Evolutionary conservation across 768 basidiomycete genomes (phyloP).

Genomic region (Suillus plorans): DNA sequence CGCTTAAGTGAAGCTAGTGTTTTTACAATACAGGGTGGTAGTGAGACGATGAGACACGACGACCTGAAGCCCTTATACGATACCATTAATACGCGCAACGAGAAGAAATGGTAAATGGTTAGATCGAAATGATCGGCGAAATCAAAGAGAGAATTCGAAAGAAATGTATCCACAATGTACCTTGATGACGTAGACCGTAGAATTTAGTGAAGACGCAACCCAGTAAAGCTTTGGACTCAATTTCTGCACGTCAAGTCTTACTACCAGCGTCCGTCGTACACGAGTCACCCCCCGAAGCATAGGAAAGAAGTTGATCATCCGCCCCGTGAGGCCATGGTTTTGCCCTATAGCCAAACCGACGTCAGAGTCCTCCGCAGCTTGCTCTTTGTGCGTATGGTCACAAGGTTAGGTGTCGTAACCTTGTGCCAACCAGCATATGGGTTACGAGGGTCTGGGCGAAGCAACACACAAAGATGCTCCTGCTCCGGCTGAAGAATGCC

Average conservation of each 20-base stretch:
- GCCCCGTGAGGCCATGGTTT: background rate
- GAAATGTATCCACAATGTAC: background rate
- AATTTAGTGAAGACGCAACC: background rate
- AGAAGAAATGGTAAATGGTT: background rate
- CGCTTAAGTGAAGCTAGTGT: background rate
- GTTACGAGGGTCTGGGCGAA: conserved; percentile 30
- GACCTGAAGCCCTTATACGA: background rate
- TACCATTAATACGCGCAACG: background rate
- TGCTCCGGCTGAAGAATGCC: conserved; percentile 22
- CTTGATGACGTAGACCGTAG: background rate
- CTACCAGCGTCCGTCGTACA: background rate
- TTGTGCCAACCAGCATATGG: conserved; percentile 28
- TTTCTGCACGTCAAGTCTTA: background rate
- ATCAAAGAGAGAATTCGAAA: background rate
- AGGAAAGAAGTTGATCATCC: background rate
- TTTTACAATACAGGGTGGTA: background rate
- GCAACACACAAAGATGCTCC: conserved; percentile 29
- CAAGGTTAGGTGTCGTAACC: conserved; percentile 24
- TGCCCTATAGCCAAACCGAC: conserved; percentile 24
- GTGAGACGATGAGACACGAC: background rate
- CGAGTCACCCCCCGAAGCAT: background rate
- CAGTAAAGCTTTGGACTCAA: background rate
- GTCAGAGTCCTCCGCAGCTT: conserved; percentile 18
- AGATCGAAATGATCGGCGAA: background rate
- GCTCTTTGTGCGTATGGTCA: conserved; percentile 20